These are phyloP conservation scores for Theobroma grandiflorum DNA, from an alignment of 441 rosid species.

Conservation along the genomic window DNA sequence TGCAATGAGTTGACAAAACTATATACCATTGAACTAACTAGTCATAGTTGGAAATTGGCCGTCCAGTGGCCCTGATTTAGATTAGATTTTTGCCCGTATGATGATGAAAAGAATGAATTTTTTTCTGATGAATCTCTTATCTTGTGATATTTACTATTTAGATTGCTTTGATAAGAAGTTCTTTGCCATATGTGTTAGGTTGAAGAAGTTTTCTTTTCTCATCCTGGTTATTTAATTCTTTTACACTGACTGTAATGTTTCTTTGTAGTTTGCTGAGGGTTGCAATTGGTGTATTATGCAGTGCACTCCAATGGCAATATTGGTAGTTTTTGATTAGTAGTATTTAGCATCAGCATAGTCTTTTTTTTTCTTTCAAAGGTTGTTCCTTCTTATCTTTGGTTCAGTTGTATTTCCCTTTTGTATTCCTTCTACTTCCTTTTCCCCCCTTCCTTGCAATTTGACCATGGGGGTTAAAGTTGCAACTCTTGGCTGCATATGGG, in stretches of 20 bases:
- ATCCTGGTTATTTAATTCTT: neutral
- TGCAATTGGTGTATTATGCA: neutral
- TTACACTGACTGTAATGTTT: neutral
- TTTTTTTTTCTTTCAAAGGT: neutral
- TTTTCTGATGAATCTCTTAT: neutral
- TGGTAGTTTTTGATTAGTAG: neutral
- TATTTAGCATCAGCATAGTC: neutral
- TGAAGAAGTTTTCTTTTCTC: neutral
- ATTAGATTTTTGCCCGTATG: neutral
- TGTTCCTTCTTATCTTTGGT: neutral
- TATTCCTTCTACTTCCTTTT: neutral
- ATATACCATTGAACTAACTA: neutral
- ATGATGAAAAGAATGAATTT: constrained; percentile 11
- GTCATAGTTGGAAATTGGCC: neutral
- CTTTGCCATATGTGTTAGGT: neutral
- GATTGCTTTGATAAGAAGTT: neutral
- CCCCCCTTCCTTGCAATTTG: neutral
- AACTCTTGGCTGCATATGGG: neutral
- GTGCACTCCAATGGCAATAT: neutral
- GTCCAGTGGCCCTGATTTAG: constrained; percentile 5
- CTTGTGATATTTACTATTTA: neutral
- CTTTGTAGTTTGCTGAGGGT: neutral
- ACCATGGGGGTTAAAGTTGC: neutral
- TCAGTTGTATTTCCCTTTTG: neutral
- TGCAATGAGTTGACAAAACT: neutral